Evolutionary conservation across 805 yeast species (phyloP), one percentile per base, ranked within the genome.

Genomic region (Yarrowia sp.): DNA sequence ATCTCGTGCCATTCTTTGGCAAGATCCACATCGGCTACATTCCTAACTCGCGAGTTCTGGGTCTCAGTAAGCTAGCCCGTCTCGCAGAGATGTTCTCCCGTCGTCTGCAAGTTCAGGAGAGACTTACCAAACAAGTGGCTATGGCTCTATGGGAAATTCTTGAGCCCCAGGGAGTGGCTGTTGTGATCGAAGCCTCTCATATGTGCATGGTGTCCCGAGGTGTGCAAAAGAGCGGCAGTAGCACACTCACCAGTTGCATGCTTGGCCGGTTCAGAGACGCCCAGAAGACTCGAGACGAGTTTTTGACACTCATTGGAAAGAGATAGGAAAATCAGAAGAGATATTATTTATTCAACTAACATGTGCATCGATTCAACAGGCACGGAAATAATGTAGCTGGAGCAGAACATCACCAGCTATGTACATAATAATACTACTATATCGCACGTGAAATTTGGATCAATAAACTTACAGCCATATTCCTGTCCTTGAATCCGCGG

Each of bases 171-270:
- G 99, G 99, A 67, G 99, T 95, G 9, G 99, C 98, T 0, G 99
- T 95, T 43, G 98, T 95, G 28, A 92, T 95, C 72, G 99, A 95
- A 77, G 98, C 98, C 19, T 85, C 93, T 1, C 99, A 95, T 75
- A 95, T 95, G 99, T 95, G 99, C 76, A 95, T 95, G 99, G 98
- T 93, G 28, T 90, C 96, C 75, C 84, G 99, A 74, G 99, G 99
- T 65, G 90, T 95, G 28, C 98, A 95, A 76, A 95, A 95, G 77
- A 85, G 97, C 0, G 98, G 98, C 1, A 89, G 96, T 19, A 83
- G 89, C 19, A 95, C 99, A 1, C 86, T 92, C 35, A 95, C 99
- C 19, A 90, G 97, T 72, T 93, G 98, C 74, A 93, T 95, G 98
- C 82, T 95, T 71, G 99, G 99, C 10, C 89, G 96, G 69, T 95